These are phyloP conservation scores for Podila minutissima DNA, from an alignment of 192 early-diverging fungal species.

Conservation along the genomic window DNA sequence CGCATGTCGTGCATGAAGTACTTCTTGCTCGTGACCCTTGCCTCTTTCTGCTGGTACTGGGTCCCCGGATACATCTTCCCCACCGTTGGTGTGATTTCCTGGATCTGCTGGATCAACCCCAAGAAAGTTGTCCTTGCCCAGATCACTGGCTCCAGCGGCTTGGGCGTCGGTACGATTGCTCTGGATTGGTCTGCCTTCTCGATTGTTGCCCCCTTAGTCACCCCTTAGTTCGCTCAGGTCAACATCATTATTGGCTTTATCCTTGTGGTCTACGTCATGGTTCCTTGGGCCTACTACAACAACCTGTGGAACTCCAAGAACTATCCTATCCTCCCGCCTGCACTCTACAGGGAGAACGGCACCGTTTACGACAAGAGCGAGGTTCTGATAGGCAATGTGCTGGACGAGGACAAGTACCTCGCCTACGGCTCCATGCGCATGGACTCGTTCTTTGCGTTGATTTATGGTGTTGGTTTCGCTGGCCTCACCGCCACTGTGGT, in stretches of 20 bases:
- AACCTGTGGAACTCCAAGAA: constrained; percentile 55
- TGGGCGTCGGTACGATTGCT: constrained; percentile 59
- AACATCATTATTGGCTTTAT: constrained; percentile 59
- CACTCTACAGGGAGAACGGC: too few relatives aligned
- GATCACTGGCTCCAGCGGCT: constrained; percentile 52
- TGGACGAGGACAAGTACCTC: constrained; percentile 42
- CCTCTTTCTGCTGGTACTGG: constrained; percentile 61
- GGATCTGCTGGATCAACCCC: constrained; percentile 58
- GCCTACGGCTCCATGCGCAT: constrained; percentile 52
- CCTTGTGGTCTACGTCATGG: constrained; percentile 57
- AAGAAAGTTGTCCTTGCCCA: constrained; percentile 42
- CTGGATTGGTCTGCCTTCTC: constrained; percentile 65
- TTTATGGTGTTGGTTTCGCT: constrained; percentile 60
- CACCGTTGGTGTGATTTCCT: constrained; percentile 51
- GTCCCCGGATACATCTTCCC: constrained; percentile 62
- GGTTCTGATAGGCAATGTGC: neutral
- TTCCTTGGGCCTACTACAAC: constrained; percentile 55
- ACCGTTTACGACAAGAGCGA: too few relatives aligned
- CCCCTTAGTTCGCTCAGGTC: constrained; percentile 51
- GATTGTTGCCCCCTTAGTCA: constrained; percentile 25
- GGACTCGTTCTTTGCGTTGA: neutral
- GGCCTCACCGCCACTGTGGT: constrained; percentile 60
- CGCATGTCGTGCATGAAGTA: constrained; percentile 59
- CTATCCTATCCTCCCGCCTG: constrained; percentile 33
- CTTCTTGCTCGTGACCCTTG: constrained; percentile 60